Evolutionary conservation across 2,329 filamentous ascomycete genomes (phyloP).

Genomic region (Cytospora paraplurivora): DNA sequence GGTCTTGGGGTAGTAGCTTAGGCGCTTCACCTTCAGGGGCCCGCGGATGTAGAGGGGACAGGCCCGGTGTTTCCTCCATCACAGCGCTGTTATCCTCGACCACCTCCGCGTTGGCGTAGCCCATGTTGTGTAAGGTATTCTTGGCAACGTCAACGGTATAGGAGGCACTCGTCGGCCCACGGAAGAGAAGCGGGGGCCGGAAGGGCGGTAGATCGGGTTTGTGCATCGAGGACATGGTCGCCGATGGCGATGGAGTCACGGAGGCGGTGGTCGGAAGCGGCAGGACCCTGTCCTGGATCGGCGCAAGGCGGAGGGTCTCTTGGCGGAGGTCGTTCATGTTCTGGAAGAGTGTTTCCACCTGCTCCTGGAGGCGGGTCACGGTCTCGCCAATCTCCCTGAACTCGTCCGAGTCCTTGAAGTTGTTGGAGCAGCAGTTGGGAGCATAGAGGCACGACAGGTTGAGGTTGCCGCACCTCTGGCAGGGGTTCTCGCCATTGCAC

Average conservation of each 20-base stretch:
- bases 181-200: slow-evolving; percentile 65
- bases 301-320: slow-evolving; percentile 49
- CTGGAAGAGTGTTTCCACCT: slow-evolving; percentile 76
- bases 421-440: slow-evolving; percentile 69
- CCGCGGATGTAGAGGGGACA: slow-evolving; percentile 39
- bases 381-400: slow-evolving; percentile 80
- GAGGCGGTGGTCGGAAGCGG: slow-evolving; percentile 40
- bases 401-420: slow-evolving; percentile 90
- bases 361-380: slow-evolving; percentile 75
- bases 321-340: slow-evolving; percentile 69
- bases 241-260: slow-evolving; percentile 45
- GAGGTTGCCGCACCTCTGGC: slow-evolving; percentile 69
- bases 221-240: slow-evolving; percentile 47
- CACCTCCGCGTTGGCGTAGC: slow-evolving; percentile 69
- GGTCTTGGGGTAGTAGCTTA: slow-evolving; percentile 55
- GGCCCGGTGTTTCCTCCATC: slow-evolving; percentile 37
- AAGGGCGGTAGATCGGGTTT: slow-evolving; percentile 50
- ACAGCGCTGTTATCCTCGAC: slow-evolving; percentile 60
- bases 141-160: slow-evolving; percentile 88
- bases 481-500: slow-evolving; percentile 71
- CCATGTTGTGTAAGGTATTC: slow-evolving; percentile 83
- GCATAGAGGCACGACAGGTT: slow-evolving; percentile 67
- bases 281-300: slow-evolving; percentile 46
- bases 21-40: slow-evolving; percentile 22
- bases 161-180: slow-evolving; percentile 81